phyloP scores from a whole-genome alignment of 2,329 filamentous ascomycete genomes.

The Cladosporium sphaerospermum region DNA sequence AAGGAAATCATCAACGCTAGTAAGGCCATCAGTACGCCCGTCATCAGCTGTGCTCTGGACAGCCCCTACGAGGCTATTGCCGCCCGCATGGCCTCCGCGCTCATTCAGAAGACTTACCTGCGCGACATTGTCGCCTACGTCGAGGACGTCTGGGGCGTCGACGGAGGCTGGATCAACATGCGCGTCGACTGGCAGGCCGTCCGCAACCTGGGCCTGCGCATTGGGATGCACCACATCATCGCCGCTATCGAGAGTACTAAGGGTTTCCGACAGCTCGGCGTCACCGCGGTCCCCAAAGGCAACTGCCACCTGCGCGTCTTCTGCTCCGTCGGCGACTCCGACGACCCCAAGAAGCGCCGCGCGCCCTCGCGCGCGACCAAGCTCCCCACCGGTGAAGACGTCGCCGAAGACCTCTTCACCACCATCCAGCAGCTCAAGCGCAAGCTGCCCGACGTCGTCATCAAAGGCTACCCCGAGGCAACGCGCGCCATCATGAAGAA shows the following conservation, averaged over 20 bases:
- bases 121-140: conserved; percentile 74
- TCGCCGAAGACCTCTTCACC: conserved; percentile 61
- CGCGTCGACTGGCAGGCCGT: conserved; percentile 76
- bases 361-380: conserved; percentile 30
- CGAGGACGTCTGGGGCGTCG: conserved; percentile 81
- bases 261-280: conserved; percentile 60
- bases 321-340: conserved; percentile 51
- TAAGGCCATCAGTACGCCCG: conserved; percentile 85
- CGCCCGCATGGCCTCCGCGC: conserved; percentile 84
- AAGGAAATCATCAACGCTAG: conserved; percentile 99
- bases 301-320: conserved; percentile 59
- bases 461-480: conserved; percentile 84
- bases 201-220: conserved; percentile 72
- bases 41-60: conserved; percentile 80
- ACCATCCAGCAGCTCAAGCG: conserved; percentile 82
- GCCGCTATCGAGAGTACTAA: conserved; percentile 71
- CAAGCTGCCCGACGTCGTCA: conserved; percentile 71
- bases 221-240: conserved; percentile 67
- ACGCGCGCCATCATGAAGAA: conserved; percentile 84
- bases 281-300: conserved; percentile 22
- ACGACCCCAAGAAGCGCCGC: conserved; percentile 16
- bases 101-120: conserved; percentile 91
- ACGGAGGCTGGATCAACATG: conserved; percentile 70
- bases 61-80: conserved; percentile 69
- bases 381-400: conserved; percentile 34